These are phyloP conservation scores for Fusarium denticulatum DNA, from an alignment of 2,329 filamentous ascomycete genomes.

Conservation along the genomic window DNA sequence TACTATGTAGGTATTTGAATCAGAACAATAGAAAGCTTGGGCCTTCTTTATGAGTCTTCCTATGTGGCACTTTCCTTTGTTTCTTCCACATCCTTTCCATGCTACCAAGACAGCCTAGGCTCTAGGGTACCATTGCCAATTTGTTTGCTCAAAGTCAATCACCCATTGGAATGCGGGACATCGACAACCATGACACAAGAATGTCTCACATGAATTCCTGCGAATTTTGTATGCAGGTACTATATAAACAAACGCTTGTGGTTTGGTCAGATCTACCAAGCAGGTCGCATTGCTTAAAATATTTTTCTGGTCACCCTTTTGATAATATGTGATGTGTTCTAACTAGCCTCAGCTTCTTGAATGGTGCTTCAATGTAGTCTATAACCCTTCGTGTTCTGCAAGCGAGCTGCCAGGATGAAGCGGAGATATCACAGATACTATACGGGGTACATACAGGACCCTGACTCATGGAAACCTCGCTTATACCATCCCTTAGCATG, in stretches of 20 bases:
- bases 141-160: not conserved
- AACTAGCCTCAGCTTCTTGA: not conserved
- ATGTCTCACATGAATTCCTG: not conserved
- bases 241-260: not conserved
- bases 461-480: not conserved
- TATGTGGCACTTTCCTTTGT: not conserved
- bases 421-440: not conserved
- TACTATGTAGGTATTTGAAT: not conserved
- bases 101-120: not conserved
- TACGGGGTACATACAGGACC: not conserved
- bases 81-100: not conserved
- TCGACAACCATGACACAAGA: not conserved
- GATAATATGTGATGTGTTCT: too few species aligned
- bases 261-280: not conserved
- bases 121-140: not conserved
- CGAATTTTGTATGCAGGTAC: not conserved
- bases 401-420: not conserved
- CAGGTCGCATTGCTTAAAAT: not conserved
- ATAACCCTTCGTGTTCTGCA: not conserved
- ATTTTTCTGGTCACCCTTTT: not conserved
- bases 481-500: not conserved
- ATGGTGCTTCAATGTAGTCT: not conserved
- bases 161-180: slow-evolving; percentile 11
- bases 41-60: not conserved
- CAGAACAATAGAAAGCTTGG: slow-evolving; percentile 12